These are phyloP conservation scores for Ophiocordyceps australis DNA, from an alignment of 2,329 filamentous ascomycete genomes.

Conservation along the genomic window DNA sequence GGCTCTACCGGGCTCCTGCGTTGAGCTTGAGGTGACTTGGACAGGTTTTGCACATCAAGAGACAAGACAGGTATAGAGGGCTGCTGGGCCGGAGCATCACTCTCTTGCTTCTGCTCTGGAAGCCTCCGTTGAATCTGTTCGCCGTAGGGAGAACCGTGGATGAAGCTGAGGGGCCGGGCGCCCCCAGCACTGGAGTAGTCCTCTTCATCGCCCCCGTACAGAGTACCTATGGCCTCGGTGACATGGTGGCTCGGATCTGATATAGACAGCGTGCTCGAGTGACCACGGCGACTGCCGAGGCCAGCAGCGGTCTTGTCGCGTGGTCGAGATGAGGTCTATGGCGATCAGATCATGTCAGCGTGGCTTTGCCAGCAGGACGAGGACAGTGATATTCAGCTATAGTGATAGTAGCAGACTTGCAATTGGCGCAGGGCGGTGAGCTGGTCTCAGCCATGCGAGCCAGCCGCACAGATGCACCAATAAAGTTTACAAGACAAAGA, in stretches of 20 bases:
- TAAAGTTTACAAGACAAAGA: background rate
- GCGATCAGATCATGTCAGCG: background rate
- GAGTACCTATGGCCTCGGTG: constrained; percentile 79
- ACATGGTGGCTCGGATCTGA: constrained; percentile 88
- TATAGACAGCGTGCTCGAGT: constrained; percentile 43
- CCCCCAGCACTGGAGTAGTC: constrained; percentile 40
- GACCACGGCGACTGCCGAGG: constrained; percentile 39
- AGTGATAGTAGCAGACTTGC: background rate
- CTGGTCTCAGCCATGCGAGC: no score
- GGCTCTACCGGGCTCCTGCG: constrained; percentile 21
- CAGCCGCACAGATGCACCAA: no score
- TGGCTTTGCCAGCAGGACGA: no score
- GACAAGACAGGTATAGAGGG: constrained; percentile 27
- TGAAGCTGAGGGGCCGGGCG: constrained; percentile 56
- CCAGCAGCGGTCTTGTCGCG: constrained; percentile 34
- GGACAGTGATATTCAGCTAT: no score
- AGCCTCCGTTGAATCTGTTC: constrained; percentile 24
- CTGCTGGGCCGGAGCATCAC: constrained; percentile 11
- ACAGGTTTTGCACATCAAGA: constrained; percentile 11
- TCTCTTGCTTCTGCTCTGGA: constrained; percentile 2
- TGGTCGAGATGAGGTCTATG: constrained; percentile 38
- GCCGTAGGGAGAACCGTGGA: constrained; percentile 34
- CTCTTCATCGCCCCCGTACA: constrained; percentile 73
- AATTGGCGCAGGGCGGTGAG: background rate
- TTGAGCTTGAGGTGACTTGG: constrained; percentile 22